Base-by-base conservation (phyloP, 2,329 filamentous ascomycete species). In the Sclerotinia subarctica region DNA sequence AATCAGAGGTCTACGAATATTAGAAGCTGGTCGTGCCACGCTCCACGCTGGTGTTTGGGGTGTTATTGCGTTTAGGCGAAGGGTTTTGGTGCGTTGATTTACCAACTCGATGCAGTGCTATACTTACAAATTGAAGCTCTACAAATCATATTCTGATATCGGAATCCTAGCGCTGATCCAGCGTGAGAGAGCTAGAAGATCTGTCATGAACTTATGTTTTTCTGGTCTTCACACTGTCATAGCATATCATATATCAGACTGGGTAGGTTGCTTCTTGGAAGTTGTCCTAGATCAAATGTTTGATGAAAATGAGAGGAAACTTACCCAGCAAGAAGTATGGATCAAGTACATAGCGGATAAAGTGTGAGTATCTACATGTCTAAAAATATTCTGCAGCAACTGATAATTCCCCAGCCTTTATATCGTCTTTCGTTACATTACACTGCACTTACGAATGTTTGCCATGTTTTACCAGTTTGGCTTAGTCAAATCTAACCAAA, bases 41-140 rank as follows among this genome's bases (percentile, higher is more conserved):
- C 57, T 77, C 38, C 68, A 74, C 35, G 72, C 69, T n/a, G 77
- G 77, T 17, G 72, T 76, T 7, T 78, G 77, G 77, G 75, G 77
- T 49, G 74, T 75, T 8, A 62, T 77, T 64, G 77, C 76, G 11
- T 64, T 78, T 7, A 71, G 77, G 51, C 72, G 74, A 59, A 71
- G 77, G 11, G 72, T 77, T 44, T 65, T 78, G 72, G 77, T 78
- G 69, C 35, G 70, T 32, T 26, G 10, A 53, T 32, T 24, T 17
- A 29, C 47, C 53, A 35, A 32, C 44, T 17, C 26, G 60, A 29
- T 42, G 21, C 6, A n/a, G 13, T 44, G 19, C 32, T 21, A 38
- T 63, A 53, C 57, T 67, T 24, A 67, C 47, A 26, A 35, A 15
- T 53, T 42, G n/a, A 53, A 78, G 76, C 69, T 78, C 10, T 78